Evolutionary conservation across 2,329 filamentous ascomycete genomes (phyloP).

Genomic region (Paecilomyces variotii): DNA sequence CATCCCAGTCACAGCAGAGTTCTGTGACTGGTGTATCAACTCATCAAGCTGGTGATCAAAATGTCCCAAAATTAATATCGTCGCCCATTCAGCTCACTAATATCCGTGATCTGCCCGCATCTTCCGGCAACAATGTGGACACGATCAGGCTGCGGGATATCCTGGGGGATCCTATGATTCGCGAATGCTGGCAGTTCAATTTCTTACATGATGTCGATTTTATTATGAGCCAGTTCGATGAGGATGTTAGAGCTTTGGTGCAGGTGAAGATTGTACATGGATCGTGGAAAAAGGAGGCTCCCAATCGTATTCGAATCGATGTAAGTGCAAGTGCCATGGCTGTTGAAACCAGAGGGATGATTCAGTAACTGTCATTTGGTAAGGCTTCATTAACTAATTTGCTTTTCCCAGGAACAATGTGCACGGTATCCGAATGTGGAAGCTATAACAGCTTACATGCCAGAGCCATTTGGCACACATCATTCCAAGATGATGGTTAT

Average conservation of each 20-base stretch:
- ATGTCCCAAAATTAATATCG: constrained; percentile 21
- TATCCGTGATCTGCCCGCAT: constrained; percentile 54
- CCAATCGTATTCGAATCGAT: constrained; percentile 48
- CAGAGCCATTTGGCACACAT: constrained; percentile 79
- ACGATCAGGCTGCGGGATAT: constrained; percentile 59
- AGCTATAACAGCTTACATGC: constrained; percentile 67
- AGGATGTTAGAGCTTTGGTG: constrained; percentile 45
- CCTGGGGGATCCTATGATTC: constrained; percentile 65
- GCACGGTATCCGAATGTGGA: constrained; percentile 58
- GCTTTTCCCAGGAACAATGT: constrained; percentile 49
- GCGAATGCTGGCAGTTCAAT: constrained; percentile 52
- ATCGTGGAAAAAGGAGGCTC: constrained; percentile 61
- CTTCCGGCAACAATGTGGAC: constrained; percentile 52
- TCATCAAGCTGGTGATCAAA: not conserved
- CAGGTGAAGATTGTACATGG: constrained; percentile 55
- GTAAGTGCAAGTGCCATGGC: constrained; percentile 32
- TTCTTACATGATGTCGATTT: constrained; percentile 52
- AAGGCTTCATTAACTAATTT: not conserved
- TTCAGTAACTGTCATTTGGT: not conserved
- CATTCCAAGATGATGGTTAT: constrained; percentile 84
- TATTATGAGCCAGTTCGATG: constrained; percentile 52
- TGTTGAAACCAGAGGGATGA: no score
- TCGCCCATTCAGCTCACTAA: constrained; percentile 68
- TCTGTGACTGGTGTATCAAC: not conserved
- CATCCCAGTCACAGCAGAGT: not conserved